Percentiles rank a stretch among this genome's conserved stretches.
Evolutionary conservation across 176 grass and related monocot species (phyloP).

Genomic region (Pharus latifolius): DNA sequence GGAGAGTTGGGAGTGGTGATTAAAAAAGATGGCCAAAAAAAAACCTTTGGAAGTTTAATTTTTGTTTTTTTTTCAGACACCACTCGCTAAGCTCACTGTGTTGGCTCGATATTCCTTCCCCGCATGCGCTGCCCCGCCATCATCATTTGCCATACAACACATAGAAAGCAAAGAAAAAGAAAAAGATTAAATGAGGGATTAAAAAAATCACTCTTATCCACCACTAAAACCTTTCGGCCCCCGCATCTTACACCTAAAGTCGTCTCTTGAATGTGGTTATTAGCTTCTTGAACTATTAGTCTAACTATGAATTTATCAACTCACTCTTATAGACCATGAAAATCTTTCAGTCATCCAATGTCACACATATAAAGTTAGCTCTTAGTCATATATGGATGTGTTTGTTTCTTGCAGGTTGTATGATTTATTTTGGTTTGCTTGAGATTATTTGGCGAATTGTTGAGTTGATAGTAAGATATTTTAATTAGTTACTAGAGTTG

Average conservation of each 20-base stretch:
- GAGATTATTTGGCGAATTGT: background rate
- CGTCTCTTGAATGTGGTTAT: too few species aligned
- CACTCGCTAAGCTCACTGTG: background rate
- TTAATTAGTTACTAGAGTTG: too few species aligned
- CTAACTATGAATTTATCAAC: too few species aligned
- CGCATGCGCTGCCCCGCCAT: constrained; percentile 48
- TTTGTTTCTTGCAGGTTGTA: background rate
- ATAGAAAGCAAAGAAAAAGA: background rate
- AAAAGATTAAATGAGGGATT: too few species aligned
- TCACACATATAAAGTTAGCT: too few species aligned
- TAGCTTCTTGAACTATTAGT: too few species aligned
- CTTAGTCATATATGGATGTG: too few species aligned
- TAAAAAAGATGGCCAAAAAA: constrained; percentile 3
- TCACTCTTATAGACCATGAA: too few species aligned
- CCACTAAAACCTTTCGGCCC: background rate
- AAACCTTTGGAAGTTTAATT: too few species aligned
- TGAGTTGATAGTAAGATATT: too few species aligned
- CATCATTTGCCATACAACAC: constrained; percentile 16
- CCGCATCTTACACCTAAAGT: too few species aligned
- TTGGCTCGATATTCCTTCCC: constrained; percentile 6
- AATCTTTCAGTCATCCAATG: too few species aligned
- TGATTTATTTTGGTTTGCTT: background rate
- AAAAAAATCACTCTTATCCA: background rate
- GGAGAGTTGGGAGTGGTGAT: constrained; percentile 13
- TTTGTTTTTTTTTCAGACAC: background rate